phyloP scores from a whole-genome alignment of 495 filamentous ascomycete species.

The Entonaema liquescens region DNA sequence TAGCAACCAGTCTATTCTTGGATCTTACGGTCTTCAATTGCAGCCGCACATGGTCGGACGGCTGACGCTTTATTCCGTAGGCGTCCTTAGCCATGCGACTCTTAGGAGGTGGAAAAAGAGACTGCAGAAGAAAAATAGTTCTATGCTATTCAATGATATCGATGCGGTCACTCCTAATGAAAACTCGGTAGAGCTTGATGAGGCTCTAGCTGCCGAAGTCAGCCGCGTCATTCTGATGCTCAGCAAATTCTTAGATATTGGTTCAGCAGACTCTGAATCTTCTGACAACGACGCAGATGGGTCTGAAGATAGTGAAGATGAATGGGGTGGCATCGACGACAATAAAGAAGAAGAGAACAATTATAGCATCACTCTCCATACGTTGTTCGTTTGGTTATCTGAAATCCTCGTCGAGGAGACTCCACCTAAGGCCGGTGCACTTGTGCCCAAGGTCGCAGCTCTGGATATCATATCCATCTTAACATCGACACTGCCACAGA shows the following conservation, averaged over 20 bases:
- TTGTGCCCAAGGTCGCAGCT: slow-evolving; percentile 77
- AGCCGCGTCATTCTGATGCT: slow-evolving; percentile 64
- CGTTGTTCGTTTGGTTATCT: slow-evolving; percentile 78
- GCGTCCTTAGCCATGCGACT: slow-evolving; percentile 70
- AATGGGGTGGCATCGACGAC: slow-evolving; percentile 54
- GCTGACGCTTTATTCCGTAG: slow-evolving; percentile 69
- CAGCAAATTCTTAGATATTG: slow-evolving; percentile 47
- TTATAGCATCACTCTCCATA: slow-evolving; percentile 60
- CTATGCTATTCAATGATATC: background rate
- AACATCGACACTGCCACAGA: slow-evolving; percentile 64
- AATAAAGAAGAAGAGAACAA: slow-evolving; percentile 58
- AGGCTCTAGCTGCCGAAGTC: slow-evolving; percentile 60
- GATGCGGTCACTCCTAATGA: slow-evolving; percentile 1
- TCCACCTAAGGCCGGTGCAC: slow-evolving; percentile 65
- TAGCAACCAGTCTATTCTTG: slow-evolving; percentile 67
- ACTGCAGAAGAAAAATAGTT: slow-evolving; percentile 29
- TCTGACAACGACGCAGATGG: slow-evolving; percentile 46
- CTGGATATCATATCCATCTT: slow-evolving; percentile 73
- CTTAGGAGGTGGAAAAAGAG: slow-evolving; percentile 55
- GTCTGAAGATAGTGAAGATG: slow-evolving; percentile 45
- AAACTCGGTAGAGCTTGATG: slow-evolving; percentile 28
- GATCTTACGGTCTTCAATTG: slow-evolving; percentile 75
- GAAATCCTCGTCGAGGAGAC: slow-evolving; percentile 81
- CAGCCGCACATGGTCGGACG: slow-evolving; percentile 69
- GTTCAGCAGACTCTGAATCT: slow-evolving; percentile 41